Percentiles rank a stretch among this genome's conserved stretches.
phyloP scores from a whole-genome alignment of 352 stramenopile species.

The Thalassiosira hispida region DNA sequence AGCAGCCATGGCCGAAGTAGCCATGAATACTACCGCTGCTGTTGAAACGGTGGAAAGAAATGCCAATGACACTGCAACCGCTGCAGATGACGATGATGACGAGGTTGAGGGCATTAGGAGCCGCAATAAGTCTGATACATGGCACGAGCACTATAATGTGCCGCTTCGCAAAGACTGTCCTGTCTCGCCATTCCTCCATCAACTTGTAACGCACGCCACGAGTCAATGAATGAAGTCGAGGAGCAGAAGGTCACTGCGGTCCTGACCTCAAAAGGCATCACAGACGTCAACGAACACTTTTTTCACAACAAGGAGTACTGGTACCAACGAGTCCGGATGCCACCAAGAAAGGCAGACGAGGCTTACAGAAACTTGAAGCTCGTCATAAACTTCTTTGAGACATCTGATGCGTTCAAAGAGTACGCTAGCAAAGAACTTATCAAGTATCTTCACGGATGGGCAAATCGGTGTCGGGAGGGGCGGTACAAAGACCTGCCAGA shows the following conservation, averaged over 20 bases:
- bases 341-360: not conserved
- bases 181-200: not conserved
- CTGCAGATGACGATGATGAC: not conserved
- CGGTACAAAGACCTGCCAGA: slow-evolving; percentile 23
- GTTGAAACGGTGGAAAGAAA: no score
- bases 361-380: not conserved
- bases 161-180: slow-evolving; percentile 11
- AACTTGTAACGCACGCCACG: slow-evolving; percentile 1
- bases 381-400: slow-evolving; percentile 3
- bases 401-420: not conserved
- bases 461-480: slow-evolving; percentile 7
- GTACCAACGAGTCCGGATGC: slow-evolving; percentile 9
- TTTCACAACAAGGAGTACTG: slow-evolving; percentile 14
- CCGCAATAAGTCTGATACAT: slow-evolving; percentile 18
- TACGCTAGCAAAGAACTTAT: slow-evolving; percentile 10
- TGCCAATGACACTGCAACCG: not conserved
- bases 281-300: slow-evolving; percentile 14
- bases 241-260: slow-evolving; percentile 8
- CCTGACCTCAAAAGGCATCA: slow-evolving; percentile 4
- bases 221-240: slow-evolving; percentile 9
- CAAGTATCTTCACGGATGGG: slow-evolving; percentile 11
- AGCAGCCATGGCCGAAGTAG: no score
- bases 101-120: slow-evolving; percentile 6
- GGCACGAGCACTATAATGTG: slow-evolving; percentile 13
- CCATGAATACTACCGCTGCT: no score